Conservation (phyloP, 768 basidiomycete species). For the Sporobolomyces pararoseus region DNA sequence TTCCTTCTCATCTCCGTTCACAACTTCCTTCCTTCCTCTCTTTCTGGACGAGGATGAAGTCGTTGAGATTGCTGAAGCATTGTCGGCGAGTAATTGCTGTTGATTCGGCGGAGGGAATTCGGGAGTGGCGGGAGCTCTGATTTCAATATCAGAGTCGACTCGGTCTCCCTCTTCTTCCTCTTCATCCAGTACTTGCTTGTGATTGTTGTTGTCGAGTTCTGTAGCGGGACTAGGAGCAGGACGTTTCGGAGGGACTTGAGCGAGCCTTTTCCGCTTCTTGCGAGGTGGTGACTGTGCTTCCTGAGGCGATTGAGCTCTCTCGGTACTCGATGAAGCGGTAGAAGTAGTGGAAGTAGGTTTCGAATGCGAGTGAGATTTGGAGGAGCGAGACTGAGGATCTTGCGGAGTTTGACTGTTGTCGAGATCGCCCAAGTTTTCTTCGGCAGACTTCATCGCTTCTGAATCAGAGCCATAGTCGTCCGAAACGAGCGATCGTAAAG, state of each 20-base stretch:
- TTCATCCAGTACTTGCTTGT: too few species aligned
- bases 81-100: background rate
- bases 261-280: background rate
- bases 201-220: too few species aligned
- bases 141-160: conserved; percentile 1
- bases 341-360: too few species aligned
- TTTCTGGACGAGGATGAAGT: too few species aligned
- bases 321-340: background rate
- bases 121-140: background rate
- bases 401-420: background rate
- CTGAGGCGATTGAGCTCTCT: background rate
- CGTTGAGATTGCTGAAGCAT: too few species aligned
- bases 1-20: background rate
- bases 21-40: background rate
- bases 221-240: background rate
- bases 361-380: too few species aligned
- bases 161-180: background rate
- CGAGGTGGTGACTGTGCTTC: background rate
- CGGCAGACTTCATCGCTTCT: too few species aligned
- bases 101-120: conserved; percentile 10
- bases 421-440: background rate
- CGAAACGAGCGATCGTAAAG: background rate
- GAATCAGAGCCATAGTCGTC: background rate
- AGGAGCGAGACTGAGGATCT: background rate
- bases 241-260: background rate